These are phyloP conservation scores for Euphorbia lathyris DNA, from an alignment of 345 rosid species.

Conservation along the genomic window DNA sequence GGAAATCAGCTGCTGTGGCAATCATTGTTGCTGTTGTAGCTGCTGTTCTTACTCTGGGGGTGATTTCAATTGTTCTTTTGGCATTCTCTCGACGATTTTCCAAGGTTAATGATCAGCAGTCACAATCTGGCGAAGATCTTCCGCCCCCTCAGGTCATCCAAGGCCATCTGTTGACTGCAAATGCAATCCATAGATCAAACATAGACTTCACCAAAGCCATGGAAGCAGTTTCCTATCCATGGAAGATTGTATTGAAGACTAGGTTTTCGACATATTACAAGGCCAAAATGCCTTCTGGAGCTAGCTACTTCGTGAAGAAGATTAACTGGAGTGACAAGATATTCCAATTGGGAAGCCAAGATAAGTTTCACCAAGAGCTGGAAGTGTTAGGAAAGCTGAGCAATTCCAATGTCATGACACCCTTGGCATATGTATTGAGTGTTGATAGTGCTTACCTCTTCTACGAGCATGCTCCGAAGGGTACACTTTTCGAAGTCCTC, in stretches of 20 bases:
- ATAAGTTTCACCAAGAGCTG: slow-evolving; percentile 61
- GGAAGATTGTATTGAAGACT: slow-evolving; percentile 45
- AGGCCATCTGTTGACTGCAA: slow-evolving; percentile 58
- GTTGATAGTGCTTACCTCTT: slow-evolving; percentile 64
- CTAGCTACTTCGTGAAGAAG: slow-evolving; percentile 64
- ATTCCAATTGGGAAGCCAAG: slow-evolving; percentile 61
- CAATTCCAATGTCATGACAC: slow-evolving; percentile 79
- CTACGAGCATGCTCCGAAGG: slow-evolving; percentile 58
- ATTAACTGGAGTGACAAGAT: slow-evolving; percentile 76
- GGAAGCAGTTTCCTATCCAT: slow-evolving; percentile 53
- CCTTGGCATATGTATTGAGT: slow-evolving; percentile 72
- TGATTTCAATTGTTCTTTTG: slow-evolving; percentile 27
- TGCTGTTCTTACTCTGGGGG: slow-evolving; percentile 28
- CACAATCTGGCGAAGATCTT: slow-evolving; percentile 31
- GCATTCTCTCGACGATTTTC: slow-evolving; percentile 39
- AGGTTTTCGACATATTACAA: slow-evolving; percentile 73
- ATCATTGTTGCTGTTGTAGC: slow-evolving; percentile 38
- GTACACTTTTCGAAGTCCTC: slow-evolving; percentile 57
- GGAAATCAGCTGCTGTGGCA: slow-evolving; percentile 32
- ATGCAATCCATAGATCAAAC: slow-evolving; percentile 51
- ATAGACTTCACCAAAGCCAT: slow-evolving; percentile 67
- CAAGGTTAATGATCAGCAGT: slow-evolving; percentile 41
- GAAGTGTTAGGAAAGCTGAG: slow-evolving; percentile 66
- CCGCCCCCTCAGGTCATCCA: slow-evolving; percentile 51
- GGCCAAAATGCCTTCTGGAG: slow-evolving; percentile 72